Evolutionary conservation across 352 stramenopile species (phyloP), one percentile per base, ranked within the genome.

Genomic region (Pythium coloratum): DNA sequence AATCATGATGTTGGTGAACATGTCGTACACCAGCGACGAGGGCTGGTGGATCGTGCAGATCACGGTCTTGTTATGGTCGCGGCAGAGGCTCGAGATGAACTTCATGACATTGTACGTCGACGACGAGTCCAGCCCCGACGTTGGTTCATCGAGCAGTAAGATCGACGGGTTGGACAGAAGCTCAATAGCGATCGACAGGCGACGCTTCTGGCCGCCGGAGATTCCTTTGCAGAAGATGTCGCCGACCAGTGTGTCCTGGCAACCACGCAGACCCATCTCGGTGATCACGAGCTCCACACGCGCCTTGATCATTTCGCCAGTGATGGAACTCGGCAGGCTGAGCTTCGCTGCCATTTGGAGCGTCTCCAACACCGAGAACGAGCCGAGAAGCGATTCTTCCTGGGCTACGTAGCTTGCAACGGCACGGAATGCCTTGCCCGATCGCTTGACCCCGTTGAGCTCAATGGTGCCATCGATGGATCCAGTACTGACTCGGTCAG

Each of bases 131-230:
- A 89, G 51, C 2, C 77, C 80, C 3, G 70, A 86, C 24, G 84
- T 91, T 8, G 87, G 84, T 64, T 96, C 85, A 59, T 96, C 90
- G 2, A 96, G 67, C 56, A 95, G 89, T 7, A 97, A 54, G 28
- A 96, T 79, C 1, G 67, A 75, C 16, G 90, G 89, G 60, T 84
- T 77, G 3, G 72, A 81, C 13, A 97, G 69, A 24, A 96, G 67
- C 62, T 95, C 89, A 16, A 96, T 80, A 2, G 76, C 90, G 57
- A 97, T 90, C 18, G 70, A 82, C 3, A 97, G 73, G 24, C 90
- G 78, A 2, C 84, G 73, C 50, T 94, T 92, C 51, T 96, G 87
- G 58, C 88, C 90, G 24, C 86, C 87, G 9, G 73, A 88, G 7
- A 96, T 70, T 9, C 89, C 89, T 57, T 91, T 86, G 36, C 76